Evolutionary conservation across 352 stramenopile species (phyloP).

Genomic region (Globisporangium barbulae): DNA sequence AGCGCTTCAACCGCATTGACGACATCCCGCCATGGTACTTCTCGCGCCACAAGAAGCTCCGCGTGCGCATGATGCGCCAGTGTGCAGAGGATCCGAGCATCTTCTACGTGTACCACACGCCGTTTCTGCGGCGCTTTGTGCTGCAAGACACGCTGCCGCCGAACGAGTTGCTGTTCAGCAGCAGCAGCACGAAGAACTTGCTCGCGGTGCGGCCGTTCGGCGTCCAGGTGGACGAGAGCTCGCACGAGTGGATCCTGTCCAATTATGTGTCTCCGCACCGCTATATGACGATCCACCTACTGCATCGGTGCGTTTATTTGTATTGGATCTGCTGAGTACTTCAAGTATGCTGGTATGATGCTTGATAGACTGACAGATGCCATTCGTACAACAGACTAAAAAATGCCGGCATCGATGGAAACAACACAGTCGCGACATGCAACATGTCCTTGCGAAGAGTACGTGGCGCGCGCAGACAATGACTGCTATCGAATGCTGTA

Average conservation of each 20-base stretch:
- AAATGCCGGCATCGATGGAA: conserved; percentile 14
- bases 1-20: conserved; percentile 47
- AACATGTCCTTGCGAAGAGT: conserved; percentile 48
- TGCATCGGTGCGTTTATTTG: conserved; percentile 41
- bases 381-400: conserved; percentile 5
- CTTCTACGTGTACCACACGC: conserved; percentile 84
- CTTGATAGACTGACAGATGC: not conserved
- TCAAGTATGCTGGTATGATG: not conserved
- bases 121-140: conserved; percentile 53
- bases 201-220: conserved; percentile 69
- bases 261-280: conserved; percentile 67
- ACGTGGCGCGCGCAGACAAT: not conserved
- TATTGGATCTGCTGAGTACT: not conserved
- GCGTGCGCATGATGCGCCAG: conserved; percentile 68
- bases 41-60: conserved; percentile 62
- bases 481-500: not conserved
- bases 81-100: conserved; percentile 59
- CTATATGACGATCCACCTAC: conserved; percentile 53
- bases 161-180: conserved; percentile 15
- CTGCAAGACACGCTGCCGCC: conserved; percentile 61
- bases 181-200: conserved; percentile 19
- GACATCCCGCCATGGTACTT: conserved; percentile 67
- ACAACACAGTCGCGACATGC: conserved; percentile 49
- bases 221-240: conserved; percentile 66
- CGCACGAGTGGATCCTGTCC: conserved; percentile 60